phyloP scores from a whole-genome alignment of 768 basidiomycete species.

The Pleurotus citrinopileatus region DNA sequence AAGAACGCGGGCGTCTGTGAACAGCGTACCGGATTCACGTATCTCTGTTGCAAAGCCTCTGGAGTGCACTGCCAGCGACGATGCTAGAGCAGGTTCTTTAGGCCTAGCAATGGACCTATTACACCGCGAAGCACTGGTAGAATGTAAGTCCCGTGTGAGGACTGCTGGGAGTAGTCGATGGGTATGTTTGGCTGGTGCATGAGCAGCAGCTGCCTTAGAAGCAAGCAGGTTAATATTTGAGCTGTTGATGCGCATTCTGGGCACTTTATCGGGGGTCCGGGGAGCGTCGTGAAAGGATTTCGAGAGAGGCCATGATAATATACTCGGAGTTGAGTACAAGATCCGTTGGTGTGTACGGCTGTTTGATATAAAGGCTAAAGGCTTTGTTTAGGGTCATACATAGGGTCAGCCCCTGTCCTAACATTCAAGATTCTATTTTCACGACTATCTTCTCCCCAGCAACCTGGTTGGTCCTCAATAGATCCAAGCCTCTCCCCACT shows the following conservation, averaged over 20 bases:
- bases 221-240: background rate
- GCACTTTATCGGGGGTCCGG: background rate
- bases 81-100: too few species aligned
- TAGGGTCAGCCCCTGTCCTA: too few species aligned
- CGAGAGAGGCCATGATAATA: background rate
- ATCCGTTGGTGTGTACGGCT: background rate
- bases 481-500: constrained; percentile 36
- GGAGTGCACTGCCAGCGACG: background rate
- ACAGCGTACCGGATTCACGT: background rate
- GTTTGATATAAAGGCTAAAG: too few species aligned
- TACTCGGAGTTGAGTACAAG: background rate
- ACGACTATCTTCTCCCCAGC: constrained; percentile 33
- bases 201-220: background rate
- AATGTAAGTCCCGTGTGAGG: background rate
- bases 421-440: background rate
- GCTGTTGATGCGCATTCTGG: background rate
- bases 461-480: constrained; percentile 44
- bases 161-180: background rate
- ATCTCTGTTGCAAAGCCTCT: background rate
- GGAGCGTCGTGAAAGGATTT: background rate
- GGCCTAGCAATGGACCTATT: too few species aligned
- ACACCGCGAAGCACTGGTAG: too few species aligned
- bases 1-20: too few species aligned
- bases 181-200: background rate
- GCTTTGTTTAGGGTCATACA: too few species aligned